Evolutionary conservation across 1,284 basidiomycete species (phyloP).

Genomic region (Gymnopus androsaceus): DNA sequence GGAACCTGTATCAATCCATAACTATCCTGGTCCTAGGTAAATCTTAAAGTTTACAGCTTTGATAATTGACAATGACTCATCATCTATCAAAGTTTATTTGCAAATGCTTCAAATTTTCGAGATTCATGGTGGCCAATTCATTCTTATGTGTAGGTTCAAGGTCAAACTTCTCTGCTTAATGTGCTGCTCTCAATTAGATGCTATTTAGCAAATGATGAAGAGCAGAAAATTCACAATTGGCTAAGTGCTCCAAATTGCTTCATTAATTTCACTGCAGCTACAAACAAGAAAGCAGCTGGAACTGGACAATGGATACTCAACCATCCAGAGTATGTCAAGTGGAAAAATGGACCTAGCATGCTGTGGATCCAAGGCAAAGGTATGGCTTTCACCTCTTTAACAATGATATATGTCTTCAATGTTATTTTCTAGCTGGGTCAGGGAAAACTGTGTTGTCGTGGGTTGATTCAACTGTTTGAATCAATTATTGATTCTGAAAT

Average conservation of each 20-base stretch:
- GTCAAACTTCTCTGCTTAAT: background rate
- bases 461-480: background rate
- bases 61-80: too few species aligned
- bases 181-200: background rate
- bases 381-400: background rate
- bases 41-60: too few species aligned
- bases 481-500: background rate
- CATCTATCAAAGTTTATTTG: background rate
- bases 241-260: background rate
- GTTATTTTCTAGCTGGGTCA: background rate
- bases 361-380: background rate
- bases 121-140: background rate
- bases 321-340: background rate
- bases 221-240: background rate
- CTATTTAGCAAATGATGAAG: background rate
- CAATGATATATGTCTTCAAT: background rate
- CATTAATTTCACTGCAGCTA: background rate
- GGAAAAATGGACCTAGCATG: background rate
- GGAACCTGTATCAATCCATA: too few species aligned
- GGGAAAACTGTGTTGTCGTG: background rate
- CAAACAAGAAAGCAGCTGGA: background rate
- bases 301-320: background rate
- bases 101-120: background rate
- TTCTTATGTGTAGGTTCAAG: background rate
- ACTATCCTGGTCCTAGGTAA: too few species aligned